A percentile compares a stretch with the other conserved stretches of the same genome.
Conservation (phyloP, 495 filamentous ascomycete species). For the Daldinia concentrica region DNA sequence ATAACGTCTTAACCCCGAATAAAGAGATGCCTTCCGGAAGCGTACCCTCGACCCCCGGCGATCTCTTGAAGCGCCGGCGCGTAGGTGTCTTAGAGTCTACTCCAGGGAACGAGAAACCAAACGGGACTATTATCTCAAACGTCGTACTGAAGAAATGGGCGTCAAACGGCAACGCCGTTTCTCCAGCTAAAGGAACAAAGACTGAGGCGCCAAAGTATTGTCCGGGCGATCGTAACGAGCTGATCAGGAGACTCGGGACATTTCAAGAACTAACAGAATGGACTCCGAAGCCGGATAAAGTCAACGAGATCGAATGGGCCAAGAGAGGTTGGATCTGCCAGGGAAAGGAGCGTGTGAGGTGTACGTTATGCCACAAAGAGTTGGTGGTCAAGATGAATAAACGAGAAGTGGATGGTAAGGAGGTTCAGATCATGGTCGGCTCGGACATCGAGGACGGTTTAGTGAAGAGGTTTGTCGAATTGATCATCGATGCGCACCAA, state of each 20-base stretch:
- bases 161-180: slow-evolving; percentile 13
- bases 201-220: slow-evolving; percentile 68
- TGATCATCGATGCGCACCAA: slow-evolving; percentile 80
- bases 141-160: slow-evolving; percentile 56
- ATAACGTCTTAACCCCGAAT: slow-evolving; percentile 37
- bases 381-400: slow-evolving; percentile 82
- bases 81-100: slow-evolving; percentile 46
- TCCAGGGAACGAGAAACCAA: slow-evolving; percentile 30
- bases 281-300: slow-evolving; percentile 78
- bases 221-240: slow-evolving; percentile 83
- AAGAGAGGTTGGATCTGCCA: slow-evolving; percentile 92
- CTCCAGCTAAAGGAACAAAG: slow-evolving; percentile 33
- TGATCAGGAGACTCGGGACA: slow-evolving; percentile 82
- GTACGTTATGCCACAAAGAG: slow-evolving; percentile 82
- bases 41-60: slow-evolving; percentile 38
- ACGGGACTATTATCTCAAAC: slow-evolving; percentile 50
- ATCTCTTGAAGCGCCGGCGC: slow-evolving; percentile 60
- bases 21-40: slow-evolving; percentile 31
- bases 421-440: slow-evolving; percentile 60
- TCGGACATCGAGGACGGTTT: slow-evolving; percentile 70
- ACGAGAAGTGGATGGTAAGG: slow-evolving; percentile 70
- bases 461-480: slow-evolving; percentile 76
- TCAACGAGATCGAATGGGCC: slow-evolving; percentile 95
- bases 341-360: slow-evolving; percentile 81
- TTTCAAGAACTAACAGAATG: slow-evolving; percentile 91